phyloP scores from a whole-genome alignment of 1,284 basidiomycete genomes.

The Salmacisia buchloeana region DNA sequence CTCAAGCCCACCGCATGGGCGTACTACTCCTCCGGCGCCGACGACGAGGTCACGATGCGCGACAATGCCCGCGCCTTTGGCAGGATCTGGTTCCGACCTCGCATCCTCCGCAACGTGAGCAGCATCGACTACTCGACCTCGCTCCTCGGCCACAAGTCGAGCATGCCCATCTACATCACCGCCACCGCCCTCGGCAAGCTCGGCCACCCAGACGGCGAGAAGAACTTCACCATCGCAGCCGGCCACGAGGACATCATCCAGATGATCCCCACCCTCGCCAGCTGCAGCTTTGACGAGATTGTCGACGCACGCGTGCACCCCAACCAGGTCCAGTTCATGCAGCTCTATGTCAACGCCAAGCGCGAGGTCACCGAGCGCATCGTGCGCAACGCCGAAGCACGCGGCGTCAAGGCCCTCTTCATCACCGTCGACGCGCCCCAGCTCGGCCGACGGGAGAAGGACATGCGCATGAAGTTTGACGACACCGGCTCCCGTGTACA shows the following conservation, averaged over 20 bases:
- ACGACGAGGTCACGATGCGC: constrained; percentile 61
- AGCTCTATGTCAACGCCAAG: constrained; percentile 73
- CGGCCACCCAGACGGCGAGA: constrained; percentile 54
- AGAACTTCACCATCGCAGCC: constrained; percentile 69
- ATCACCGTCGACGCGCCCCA: constrained; percentile 92
- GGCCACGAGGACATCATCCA: constrained; percentile 68
- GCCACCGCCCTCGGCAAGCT: constrained; percentile 82
- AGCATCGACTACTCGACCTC: constrained; percentile 75
- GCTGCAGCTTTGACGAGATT: constrained; percentile 82
- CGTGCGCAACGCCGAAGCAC: constrained; percentile 73
- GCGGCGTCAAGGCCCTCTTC: constrained; percentile 76
- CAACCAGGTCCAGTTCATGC: constrained; percentile 24
- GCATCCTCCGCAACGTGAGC: constrained; percentile 75
- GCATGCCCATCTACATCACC: constrained; percentile 75
- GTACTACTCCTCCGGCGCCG: constrained; percentile 49
- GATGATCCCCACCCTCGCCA: constrained; percentile 65
- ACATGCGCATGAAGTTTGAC: constrained; percentile 94
- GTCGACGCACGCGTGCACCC: constrained; percentile 56
- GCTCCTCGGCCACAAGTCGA: constrained; percentile 62
- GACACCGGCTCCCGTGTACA: constrained; percentile 56
- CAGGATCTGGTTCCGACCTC: constrained; percentile 89
- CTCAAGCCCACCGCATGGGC: constrained; percentile 48
- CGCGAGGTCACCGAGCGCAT: constrained; percentile 72
- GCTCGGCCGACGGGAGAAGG: constrained; percentile 78
- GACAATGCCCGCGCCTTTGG: constrained; percentile 85